Evolutionary conservation across 2,329 filamentous ascomycete species (phyloP).

Genomic region (Diaporthe citriasiana): DNA sequence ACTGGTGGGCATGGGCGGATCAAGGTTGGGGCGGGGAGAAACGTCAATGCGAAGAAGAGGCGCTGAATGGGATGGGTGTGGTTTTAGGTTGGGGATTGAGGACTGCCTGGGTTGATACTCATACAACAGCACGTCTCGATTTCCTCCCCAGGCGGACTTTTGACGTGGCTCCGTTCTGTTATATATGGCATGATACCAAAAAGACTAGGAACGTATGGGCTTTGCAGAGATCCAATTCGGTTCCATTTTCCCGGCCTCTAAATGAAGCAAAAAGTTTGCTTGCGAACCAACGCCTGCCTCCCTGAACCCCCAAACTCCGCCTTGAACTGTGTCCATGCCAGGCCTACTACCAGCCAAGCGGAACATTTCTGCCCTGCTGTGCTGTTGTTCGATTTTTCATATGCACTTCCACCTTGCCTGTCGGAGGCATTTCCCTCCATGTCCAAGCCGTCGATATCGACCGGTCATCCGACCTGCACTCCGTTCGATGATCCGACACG

Average conservation of each 20-base stretch:
- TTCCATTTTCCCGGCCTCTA: background rate
- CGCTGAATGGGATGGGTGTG: slow-evolving; percentile 51
- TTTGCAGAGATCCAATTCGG: background rate
- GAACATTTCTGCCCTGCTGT: no score
- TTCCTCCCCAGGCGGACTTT: background rate
- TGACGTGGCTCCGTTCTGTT: background rate
- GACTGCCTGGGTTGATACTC: background rate
- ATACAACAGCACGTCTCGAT: background rate
- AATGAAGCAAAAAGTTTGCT: slow-evolving; percentile 38
- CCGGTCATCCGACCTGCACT: no score
- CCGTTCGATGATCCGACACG: background rate
- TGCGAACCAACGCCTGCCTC: slow-evolving; percentile 28
- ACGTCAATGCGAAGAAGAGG: slow-evolving; percentile 84
- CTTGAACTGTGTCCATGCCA: background rate
- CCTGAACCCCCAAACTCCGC: slow-evolving; percentile 24
- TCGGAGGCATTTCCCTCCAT: background rate
- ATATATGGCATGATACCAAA: slow-evolving; percentile 22
- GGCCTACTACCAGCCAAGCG: no score
- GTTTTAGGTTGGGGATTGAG: no score
- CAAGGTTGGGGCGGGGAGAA: slow-evolving; percentile 86
- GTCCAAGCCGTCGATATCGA: background rate
- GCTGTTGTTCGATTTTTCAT: background rate
- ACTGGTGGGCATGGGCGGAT: slow-evolving; percentile 74
- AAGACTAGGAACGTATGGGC: background rate
- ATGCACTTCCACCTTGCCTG: background rate